Conservation (phyloP, 257 asterid species). For the Solanum lignicaule region DNA sequence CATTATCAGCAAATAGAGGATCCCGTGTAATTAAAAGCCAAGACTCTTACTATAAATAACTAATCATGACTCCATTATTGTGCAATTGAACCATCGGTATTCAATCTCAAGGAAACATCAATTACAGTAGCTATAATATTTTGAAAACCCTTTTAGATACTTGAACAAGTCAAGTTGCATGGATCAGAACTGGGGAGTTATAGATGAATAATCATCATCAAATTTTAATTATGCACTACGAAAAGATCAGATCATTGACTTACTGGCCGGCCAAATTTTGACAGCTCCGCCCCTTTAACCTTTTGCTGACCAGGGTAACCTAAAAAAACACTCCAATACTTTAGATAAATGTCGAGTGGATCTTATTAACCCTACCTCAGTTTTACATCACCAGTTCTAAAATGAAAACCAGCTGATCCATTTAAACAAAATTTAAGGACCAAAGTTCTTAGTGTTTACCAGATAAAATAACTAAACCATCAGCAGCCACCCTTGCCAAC, state of each 20-base stretch:
- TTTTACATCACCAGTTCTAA: background rate
- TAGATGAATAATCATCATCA: background rate
- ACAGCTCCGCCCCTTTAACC: constrained; percentile 67
- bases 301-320: constrained; percentile 82
- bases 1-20: background rate
- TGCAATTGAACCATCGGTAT: background rate
- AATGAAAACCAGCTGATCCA: background rate
- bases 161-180: background rate
- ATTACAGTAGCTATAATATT: background rate
- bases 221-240: background rate
- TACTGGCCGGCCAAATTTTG: constrained; percentile 92
- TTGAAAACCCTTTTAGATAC: background rate
- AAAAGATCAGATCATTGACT: constrained; percentile 15
- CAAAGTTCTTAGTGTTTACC: constrained; percentile 31
- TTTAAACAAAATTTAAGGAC: background rate
- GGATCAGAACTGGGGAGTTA: background rate
- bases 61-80: background rate
- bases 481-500: constrained; percentile 63
- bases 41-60: background rate
- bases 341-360: background rate
- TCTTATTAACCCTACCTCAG: background rate
- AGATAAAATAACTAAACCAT: constrained; percentile 64
- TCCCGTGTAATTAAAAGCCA: background rate
- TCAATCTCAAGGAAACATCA: background rate
- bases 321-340: constrained; percentile 11